Base-by-base conservation (phyloP, 2,329 filamentous ascomycete species). In the Catunica adiposa region DNA sequence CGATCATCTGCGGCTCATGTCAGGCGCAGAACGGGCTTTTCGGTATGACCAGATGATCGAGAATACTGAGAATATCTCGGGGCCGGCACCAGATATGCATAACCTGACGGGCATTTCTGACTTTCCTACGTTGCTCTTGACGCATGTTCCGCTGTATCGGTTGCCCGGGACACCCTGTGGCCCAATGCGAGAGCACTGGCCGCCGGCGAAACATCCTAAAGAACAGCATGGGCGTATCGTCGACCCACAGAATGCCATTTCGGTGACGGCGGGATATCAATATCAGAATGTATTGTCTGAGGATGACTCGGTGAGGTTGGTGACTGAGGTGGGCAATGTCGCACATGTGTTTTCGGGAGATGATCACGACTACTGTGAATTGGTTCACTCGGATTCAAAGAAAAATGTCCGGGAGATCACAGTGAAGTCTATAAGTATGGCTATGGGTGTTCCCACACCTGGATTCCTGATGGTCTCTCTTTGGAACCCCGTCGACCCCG, bases 281-380 rank as follows among this genome's bases (percentile, higher is more conserved):
- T 98, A 98, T 65, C 90, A 97, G 66, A 98, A 96, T 63, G 90
- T 96, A 2, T 78, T 98, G 25, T 84, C 78, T 53, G 79, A 83
- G 52, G 75, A 79, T 1, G 80, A 96, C 61, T 92, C 89, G 0
- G 75, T 80, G 48, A 80, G 82, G 53, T 72, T 98, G 38, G 72
- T 95, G 44, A 76, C 83, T 58, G 86, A 82, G 60, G 74, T 95
- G 34, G 89, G 88, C 34, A 86, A 92, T 59, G 79, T 97, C 11
- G 75, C 80, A 2, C 84, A 92, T 61, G 84, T 89, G 46, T 98
- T 97, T 65, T 95, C 89, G 0, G 92, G 92, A 9, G 92, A 98
- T 63, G 92, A 98, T 65, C 92, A 98, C 70, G 92, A 98, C 70
- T 96, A 97, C 70, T 98, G 92, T 69, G 89, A 95, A 64, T 71